Evolutionary conservation across 2,329 filamentous ascomycete species (phyloP).

Genomic region (Cercospora sp.): DNA sequence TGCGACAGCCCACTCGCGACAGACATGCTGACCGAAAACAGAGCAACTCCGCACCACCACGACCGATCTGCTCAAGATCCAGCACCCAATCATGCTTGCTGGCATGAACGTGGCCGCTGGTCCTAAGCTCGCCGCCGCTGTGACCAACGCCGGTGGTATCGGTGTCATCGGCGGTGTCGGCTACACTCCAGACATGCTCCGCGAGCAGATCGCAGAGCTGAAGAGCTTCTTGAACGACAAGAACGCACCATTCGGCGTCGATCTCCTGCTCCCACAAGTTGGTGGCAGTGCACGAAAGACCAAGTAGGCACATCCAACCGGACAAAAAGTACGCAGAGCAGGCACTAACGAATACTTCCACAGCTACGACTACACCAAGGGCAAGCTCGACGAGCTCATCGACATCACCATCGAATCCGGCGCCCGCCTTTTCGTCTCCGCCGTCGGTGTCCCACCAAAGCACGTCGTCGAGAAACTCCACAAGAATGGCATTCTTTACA

Average conservation of each 20-base stretch:
- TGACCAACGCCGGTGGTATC: slow-evolving; percentile 93
- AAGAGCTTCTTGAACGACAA: slow-evolving; percentile 86
- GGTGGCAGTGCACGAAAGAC: slow-evolving; percentile 93
- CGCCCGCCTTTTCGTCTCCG: slow-evolving; percentile 91
- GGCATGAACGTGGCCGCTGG: slow-evolving; percentile 99
- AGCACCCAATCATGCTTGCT: slow-evolving; percentile 91
- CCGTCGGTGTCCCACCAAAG: slow-evolving; percentile 89
- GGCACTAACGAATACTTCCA: background rate
- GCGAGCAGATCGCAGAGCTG: slow-evolving; percentile 90
- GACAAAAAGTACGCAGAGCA: background rate
- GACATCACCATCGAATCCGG: slow-evolving; percentile 91
- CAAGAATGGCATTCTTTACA: slow-evolving; percentile 83
- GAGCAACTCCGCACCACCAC: slow-evolving; percentile 87
- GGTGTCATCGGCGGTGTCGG: slow-evolving; percentile 94
- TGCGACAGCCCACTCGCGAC: background rate
- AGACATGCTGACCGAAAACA: slow-evolving; percentile 40
- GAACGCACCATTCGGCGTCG: slow-evolving; percentile 92
- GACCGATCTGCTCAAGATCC: slow-evolving; percentile 97
- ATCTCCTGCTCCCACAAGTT: slow-evolving; percentile 89
- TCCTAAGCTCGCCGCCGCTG: slow-evolving; percentile 91
- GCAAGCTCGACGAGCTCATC: slow-evolving; percentile 87
- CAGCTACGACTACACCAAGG: slow-evolving; percentile 99
- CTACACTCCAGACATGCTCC: slow-evolving; percentile 96
- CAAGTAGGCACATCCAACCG: slow-evolving; percentile 58
- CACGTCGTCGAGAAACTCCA: slow-evolving; percentile 87